Evolutionary conservation across 1,284 basidiomycete species (phyloP), one percentile per base, ranked within the genome.

Genomic region (Coriolopsis trogii): DNA sequence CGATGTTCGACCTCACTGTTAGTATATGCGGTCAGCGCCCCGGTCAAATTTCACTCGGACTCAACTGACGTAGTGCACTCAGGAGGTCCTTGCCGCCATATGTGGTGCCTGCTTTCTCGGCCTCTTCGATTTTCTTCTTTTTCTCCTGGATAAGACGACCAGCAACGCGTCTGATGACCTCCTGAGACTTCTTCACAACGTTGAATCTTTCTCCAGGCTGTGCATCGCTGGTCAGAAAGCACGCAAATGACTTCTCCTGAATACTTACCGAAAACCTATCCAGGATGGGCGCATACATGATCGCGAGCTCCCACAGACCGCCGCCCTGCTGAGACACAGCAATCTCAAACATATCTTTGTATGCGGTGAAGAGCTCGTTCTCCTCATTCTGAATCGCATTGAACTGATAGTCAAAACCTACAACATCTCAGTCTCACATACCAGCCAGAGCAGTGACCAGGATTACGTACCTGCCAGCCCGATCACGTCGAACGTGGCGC

Each of bases 401-500:
- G 69, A 92, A 91, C 46, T 82, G 72, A 61, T 92, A 92, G 58
- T 85, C 87, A 60, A 92, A 92, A 0, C 87, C 89, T 90, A 15
- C 1, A 4, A 33, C 10, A 18, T 5, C 18, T 38, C 25, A 3
- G 9, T 34, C 23, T 45, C 40, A 18, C 16, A 31, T 33, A 44
- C 15, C 21, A 10, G 13, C 25, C 28, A 48, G 37, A 18, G 30
- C 2, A 28, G 25, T 57, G 63, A 41, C 20, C 3, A 16, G 6
- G 10, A 41, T n/a, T 3, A 29, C 64, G 21, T 51, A 87, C 88
- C 87, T 46, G 89, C 85, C 13, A 87, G 66, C 1, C 89, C 89
- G 60, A 92, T 89, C 26, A 91, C 84, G 67, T 92, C 89, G 62
- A 92, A 91, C 1, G 89, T 89, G 3, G 85, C 85, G 20, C 88